Evolutionary conservation across 1,284 basidiomycete species (phyloP).

Genomic region (Malassezia sp.): DNA sequence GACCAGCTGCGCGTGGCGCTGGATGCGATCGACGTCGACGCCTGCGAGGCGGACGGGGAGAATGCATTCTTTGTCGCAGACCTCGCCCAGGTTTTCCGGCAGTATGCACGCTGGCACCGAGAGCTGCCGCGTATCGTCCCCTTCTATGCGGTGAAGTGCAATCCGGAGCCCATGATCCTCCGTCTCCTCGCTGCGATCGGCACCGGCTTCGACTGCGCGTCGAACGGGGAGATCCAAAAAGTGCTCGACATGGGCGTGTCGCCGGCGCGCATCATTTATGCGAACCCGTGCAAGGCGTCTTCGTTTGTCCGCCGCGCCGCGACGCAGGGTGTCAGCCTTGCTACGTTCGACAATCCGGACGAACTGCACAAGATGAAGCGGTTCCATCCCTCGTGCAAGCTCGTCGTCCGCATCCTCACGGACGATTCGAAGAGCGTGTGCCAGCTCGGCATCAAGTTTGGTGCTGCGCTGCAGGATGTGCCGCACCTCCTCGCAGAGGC

Average conservation of each 20-base stretch:
- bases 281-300: conserved; percentile 94
- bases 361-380: conserved; percentile 91
- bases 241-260: conserved; percentile 60
- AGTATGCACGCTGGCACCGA: conserved; percentile 71
- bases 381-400: conserved; percentile 67
- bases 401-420: conserved; percentile 86
- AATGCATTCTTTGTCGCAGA: conserved; percentile 94
- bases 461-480: conserved; percentile 75
- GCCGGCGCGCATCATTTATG: conserved; percentile 72
- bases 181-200: conserved; percentile 80
- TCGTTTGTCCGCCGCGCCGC: conserved; percentile 82
- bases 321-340: conserved; percentile 67
- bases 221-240: conserved; percentile 77
- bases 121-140: conserved; percentile 68
- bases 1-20: conserved; percentile 32
- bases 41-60: conserved; percentile 60
- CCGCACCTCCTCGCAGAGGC: conserved; percentile 70
- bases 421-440: conserved; percentile 93
- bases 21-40: conserved; percentile 45
- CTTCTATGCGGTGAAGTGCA: conserved; percentile 86
- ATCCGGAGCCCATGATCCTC: conserved; percentile 87
- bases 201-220: conserved; percentile 95
- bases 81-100: conserved; percentile 72
- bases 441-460: conserved; percentile 89
- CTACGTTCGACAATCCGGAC: conserved; percentile 98